Conservation (phyloP, 2,329 filamentous ascomycete genomes). For the Pseudogymnoascus sp. region DNA sequence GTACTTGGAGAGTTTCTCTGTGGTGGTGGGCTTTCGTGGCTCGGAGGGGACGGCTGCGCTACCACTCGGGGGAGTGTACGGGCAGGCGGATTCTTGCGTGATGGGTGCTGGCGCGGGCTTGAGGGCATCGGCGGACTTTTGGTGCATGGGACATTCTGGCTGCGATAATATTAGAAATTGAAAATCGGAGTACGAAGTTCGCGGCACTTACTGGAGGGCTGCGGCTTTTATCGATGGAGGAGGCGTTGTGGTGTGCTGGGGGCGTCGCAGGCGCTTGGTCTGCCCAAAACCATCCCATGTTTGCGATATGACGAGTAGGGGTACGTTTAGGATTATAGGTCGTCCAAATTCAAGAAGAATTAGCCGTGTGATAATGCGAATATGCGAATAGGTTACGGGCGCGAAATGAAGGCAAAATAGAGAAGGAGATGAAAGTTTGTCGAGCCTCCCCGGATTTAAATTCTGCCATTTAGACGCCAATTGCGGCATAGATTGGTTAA, state of each 20-base stretch:
- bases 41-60: slow-evolving; percentile 21
- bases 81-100: slow-evolving; percentile 26
- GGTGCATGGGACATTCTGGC: slow-evolving; percentile 66
- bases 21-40: slow-evolving; percentile 22
- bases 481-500: slow-evolving; percentile 12
- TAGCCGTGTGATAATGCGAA: background rate
- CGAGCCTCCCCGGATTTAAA: slow-evolving; percentile 2
- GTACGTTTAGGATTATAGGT: background rate
- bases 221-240: slow-evolving; percentile 9
- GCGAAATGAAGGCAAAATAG: background rate
- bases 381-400: background rate
- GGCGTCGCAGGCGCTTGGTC: slow-evolving; percentile 35
- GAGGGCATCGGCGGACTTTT: slow-evolving; percentile 30
- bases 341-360: background rate
- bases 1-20: slow-evolving; percentile 55
- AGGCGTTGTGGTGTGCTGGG: slow-evolving; percentile 23
- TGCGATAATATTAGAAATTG: slow-evolving; percentile 27
- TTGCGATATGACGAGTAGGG: background rate
- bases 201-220: slow-evolving; percentile 11
- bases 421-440: slow-evolving; percentile 9
- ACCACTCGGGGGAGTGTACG: slow-evolving; percentile 25
- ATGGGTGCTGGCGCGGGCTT: slow-evolving; percentile 26
- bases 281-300: slow-evolving; percentile 60
- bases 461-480: slow-evolving; percentile 12
- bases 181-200: background rate